Base-by-base conservation (phyloP, 305 asterid genomes). In the Stenogyne calaminthoides region DNA sequence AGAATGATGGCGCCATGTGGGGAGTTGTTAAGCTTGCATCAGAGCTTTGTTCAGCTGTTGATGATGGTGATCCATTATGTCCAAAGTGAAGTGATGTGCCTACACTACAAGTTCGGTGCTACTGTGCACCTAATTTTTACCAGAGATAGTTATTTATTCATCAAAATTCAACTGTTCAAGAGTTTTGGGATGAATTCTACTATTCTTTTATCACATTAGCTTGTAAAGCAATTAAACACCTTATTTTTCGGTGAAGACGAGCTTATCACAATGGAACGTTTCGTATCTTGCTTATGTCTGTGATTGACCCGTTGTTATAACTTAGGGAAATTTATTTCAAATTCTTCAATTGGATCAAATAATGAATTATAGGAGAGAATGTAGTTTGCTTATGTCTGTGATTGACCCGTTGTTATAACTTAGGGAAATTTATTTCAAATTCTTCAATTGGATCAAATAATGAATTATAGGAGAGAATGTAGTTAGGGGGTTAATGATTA, bases 11-110 rank as follows among this genome's bases (percentile, higher is more conserved):
- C 71, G 25, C 96, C 59, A 89, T 91, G 98, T 68, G 77, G 82
- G 97, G 96, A 80, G 93, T 91, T 39, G 83, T 88, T 75, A 83
- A 91, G 86, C 92, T 93, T 70, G 91, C 92, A 71, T 83, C 90
- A 76, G 89, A 80, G 79, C 93, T 93, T 49, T 93, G 97, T 76
- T 85, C 90, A 70, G 58, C 74, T 70, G 78, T 54, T 72, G 69
- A 64, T 64, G 80, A 67, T 40, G 36, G 37, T 36, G 34, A 18
- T 66, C 70, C 36, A 46, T 18, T 54, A 20, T 39, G 52, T 55
- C 66, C 64, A 3, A 67, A 56, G 46, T 74, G 74, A 57, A 37
- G 11, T 15, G 57, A 47, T 27, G 39, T 34, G 60, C 58, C 56
- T 39, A 46, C 15, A 40, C 76, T 19, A 22, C 29, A 62, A 34